Conservation (phyloP, 1,139 yeast species). For the Blastobotrys malaysiensis region DNA sequence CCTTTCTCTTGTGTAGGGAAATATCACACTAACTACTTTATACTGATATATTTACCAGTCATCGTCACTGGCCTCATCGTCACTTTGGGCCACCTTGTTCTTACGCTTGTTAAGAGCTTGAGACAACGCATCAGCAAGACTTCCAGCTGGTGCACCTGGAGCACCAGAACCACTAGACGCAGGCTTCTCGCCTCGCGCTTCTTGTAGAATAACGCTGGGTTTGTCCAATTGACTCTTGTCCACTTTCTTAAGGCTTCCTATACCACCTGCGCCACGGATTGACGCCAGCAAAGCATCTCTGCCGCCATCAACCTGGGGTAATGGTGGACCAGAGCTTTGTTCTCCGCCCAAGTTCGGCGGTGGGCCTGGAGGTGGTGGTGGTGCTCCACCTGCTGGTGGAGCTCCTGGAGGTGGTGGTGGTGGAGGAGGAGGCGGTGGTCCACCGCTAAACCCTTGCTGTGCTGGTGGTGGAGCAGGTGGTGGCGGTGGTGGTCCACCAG, state of each 20-base stretch:
- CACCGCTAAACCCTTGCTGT: conserved; percentile 10
- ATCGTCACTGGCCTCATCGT: conserved; percentile 77
- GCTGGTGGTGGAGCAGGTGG: conserved; percentile 24
- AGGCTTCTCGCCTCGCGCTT: conserved; percentile 58
- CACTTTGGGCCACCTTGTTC: conserved; percentile 75
- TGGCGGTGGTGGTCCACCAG: conserved; percentile 13
- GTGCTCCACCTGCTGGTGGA: conserved; percentile 29
- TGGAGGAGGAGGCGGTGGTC: conserved; percentile 35
- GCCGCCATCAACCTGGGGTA: conserved; percentile 46
- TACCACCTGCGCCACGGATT: conserved; percentile 73
- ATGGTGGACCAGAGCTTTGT: conserved; percentile 33
- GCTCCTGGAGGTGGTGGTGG: conserved; percentile 38
- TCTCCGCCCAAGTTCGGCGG: conserved; percentile 30
- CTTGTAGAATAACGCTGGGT: conserved; percentile 68
- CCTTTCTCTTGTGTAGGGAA: background rate
- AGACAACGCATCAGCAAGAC: conserved; percentile 81
- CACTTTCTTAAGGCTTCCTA: conserved; percentile 62
- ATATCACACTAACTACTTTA: background rate
- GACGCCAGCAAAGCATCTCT: conserved; percentile 86
- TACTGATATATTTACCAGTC: conserved; percentile 47
- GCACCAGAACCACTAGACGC: conserved; percentile 32
- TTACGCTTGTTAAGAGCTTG: conserved; percentile 80
- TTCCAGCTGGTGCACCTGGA: conserved; percentile 46
- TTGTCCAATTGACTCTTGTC: conserved; percentile 79
- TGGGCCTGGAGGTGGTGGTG: conserved; percentile 37